These are phyloP conservation scores for Cucurbita ficifolia DNA, from an alignment of 306 rosid genomes.

Conservation along the genomic window DNA sequence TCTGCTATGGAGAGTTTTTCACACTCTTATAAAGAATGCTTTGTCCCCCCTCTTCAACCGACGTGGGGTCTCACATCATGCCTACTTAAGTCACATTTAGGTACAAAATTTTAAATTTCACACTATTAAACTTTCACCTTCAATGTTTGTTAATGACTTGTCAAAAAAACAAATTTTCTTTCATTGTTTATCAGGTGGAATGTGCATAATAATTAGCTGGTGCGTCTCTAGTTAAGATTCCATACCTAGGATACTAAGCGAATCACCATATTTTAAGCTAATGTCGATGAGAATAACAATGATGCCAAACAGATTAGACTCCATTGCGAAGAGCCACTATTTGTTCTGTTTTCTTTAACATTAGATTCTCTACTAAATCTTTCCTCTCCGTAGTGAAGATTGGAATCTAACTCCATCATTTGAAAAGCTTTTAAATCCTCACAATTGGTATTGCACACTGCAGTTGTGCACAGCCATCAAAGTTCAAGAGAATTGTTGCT, in stretches of 20 bases:
- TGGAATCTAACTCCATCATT: slow-evolving; percentile 2
- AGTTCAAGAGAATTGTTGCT: neutral
- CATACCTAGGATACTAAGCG: neutral
- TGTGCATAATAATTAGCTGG: neutral
- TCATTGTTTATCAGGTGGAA: neutral
- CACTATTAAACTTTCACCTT: neutral
- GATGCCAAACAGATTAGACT: neutral
- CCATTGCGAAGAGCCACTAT: neutral
- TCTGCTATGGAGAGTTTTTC: too few relatives aligned
- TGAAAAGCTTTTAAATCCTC: neutral
- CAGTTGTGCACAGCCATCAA: neutral
- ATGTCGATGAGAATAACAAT: neutral
- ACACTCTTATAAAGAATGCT: too few relatives aligned
- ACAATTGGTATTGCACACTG: neutral
- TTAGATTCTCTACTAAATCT: neutral
- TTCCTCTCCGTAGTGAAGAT: slow-evolving; percentile 16
- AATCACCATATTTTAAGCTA: neutral
- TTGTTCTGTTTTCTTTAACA: neutral
- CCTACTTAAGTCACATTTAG: neutral
- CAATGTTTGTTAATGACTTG: neutral
- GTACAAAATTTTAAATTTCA: neutral
- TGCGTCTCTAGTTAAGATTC: neutral
- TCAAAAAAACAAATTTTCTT: neutral
- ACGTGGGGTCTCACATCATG: neutral
- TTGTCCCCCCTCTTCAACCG: too few relatives aligned